Base-by-base conservation (phyloP, 148 eudicot genomes). In the Silene uniflora region DNA sequence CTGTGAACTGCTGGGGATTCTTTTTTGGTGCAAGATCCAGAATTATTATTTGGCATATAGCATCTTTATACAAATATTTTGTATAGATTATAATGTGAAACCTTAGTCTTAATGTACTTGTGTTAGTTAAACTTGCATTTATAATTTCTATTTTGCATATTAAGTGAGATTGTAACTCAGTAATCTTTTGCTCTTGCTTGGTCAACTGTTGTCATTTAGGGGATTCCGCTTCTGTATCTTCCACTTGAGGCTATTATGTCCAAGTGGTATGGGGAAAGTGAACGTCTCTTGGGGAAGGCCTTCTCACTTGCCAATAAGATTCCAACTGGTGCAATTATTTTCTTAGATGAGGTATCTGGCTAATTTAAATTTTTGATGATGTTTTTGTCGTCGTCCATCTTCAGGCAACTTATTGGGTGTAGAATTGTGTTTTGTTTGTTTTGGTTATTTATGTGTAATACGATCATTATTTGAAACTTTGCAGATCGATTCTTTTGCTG, bases 401-500 rank as follows among this genome's bases (percentile, higher is more conserved):
- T 49, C 12, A 16, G 14, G 55, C 55, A 9, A 49, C 7, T 49
- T 49, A 10, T 49, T 35, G 39, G 39, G 39, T 35, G 39, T 35
- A 35, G 39, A 1, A 35, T 35, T 35, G 39, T 35, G 39, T 49
- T 49, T 49, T 67, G 19, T 72, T 35, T 35, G 39, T 35, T 35
- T 18, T 49, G 75, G 39, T 3, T 35, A 3, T 35, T 35, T 35
- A 35, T 35, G 39, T 35, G 39, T 35, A 35, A 35, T 35, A 35
- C 39, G 6, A 35, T 35, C 39, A 35, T 35, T 35, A 35, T 35
- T 35, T 35, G 67, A 74, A 69, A 61, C 64, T 46, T 27, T 54
- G 71, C 86, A 95, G 99, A 90, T 95, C 82, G 99, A 95, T 89
- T 89, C 99, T 75, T 85, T 95, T 84, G 99, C 98, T 84, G 81